Base-by-base conservation (phyloP, 2,329 filamentous ascomycete species). In the Exophiala sp. region DNA sequence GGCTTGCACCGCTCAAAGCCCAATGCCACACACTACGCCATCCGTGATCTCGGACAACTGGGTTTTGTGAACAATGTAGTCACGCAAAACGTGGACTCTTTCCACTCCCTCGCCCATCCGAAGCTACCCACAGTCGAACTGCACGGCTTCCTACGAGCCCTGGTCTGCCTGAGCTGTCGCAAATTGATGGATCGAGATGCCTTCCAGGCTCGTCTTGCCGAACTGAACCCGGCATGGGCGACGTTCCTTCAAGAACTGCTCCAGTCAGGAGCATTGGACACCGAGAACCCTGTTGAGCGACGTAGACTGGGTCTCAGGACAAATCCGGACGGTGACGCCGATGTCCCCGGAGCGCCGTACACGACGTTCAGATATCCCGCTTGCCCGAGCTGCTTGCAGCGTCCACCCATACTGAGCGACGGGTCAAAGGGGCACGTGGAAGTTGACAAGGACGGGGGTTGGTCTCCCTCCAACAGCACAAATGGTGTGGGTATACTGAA, bases 71-170 rank as follows among this genome's bases (percentile, higher is more conserved):
- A 80, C 53, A 83, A 77, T 49, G 88, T 96, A 55, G 84, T 99
- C 62, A 97, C 94, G 38, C 94, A 99, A 69, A 97, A 97, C 67
- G 94, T 99, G 47, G 94, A 99, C 72, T 96, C 91, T 2, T 95
- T 99, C 68, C 94, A 99, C 71, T 77, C 80, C 2, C 74, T 74
- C 55, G 87, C 90, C 1, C 91, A 96, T 69, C 89, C 91, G 0
- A 68, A 77, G 8, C 72, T 91, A 40, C 80, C 83, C 5, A 94
- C 89, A 8, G 75, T 95, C 42, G 92, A 97, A 71, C 79, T 99
- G 46, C 94, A 99, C 70, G 94, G 94, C 62, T 95, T 94, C 71
- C 78, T 99, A 45, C 82, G 91, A 60, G 83, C 86, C 29, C 81
- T 91, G 29, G 80, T 91, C 48, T 99, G 94, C 73, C 82, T 87